A percentile compares a stretch with the other conserved stretches of the same genome.
Evolutionary conservation across 2,329 filamentous ascomycete genomes (phyloP).

Genomic region (Fusarium fracticaudum): DNA sequence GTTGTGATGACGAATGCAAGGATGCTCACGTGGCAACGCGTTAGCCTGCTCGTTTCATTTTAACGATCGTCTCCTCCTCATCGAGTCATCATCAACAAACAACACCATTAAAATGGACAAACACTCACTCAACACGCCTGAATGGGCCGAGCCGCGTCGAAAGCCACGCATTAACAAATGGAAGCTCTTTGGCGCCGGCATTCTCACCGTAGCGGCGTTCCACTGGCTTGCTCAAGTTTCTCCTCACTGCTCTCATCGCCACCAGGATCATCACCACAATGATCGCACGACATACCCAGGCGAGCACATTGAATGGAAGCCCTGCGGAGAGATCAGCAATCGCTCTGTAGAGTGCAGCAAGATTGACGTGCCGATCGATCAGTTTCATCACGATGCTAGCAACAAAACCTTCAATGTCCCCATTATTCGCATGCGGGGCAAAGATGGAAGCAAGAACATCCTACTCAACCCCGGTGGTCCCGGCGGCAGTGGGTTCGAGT

Average conservation of each 20-base stretch:
- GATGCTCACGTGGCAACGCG: constrained; percentile 13
- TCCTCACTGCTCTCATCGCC: constrained; percentile 18
- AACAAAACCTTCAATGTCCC: constrained; percentile 56
- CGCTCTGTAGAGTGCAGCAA: constrained; percentile 54
- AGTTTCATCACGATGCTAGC: constrained; percentile 49
- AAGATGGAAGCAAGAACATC: constrained; percentile 54
- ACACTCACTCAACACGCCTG: neutral
- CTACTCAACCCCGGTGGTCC: constrained; percentile 61
- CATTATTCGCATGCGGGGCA: constrained; percentile 55
- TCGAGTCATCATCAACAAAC: neutral
- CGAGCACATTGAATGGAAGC: constrained; percentile 46
- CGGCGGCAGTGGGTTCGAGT: constrained; percentile 54
- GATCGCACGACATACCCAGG: constrained; percentile 8
- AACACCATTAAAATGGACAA: constrained; percentile 20
- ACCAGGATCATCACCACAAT: neutral
- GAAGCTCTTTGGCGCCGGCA: constrained; percentile 19
- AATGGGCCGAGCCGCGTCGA: neutral
- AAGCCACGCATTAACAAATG: constrained; percentile 10
- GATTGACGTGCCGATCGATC: constrained; percentile 58
- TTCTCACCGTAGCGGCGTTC: constrained; percentile 4
- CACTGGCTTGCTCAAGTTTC: constrained; percentile 6
- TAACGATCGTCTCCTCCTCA: neutral
- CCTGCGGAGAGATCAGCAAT: constrained; percentile 51
- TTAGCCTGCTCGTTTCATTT: neutral
- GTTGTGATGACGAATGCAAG: neutral